phyloP scores from a whole-genome alignment of 495 filamentous ascomycete species.

The Penicillium paxilli region DNA sequence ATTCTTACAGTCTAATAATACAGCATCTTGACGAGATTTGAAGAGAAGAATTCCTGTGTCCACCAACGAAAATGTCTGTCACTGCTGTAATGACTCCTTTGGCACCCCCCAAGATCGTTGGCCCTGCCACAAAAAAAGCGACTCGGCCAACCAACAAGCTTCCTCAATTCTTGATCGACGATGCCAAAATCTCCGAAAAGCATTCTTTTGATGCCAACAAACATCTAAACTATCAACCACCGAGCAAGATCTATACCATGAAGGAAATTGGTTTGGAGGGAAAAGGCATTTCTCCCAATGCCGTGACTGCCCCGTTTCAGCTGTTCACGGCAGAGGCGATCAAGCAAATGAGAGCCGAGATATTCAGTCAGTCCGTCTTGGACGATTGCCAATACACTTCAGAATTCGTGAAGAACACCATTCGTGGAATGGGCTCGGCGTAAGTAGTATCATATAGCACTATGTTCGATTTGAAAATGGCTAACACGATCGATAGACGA shows the following conservation, averaged over 20 bases:
- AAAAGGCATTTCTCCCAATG: slow-evolving; percentile 61
- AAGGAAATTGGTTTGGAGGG: slow-evolving; percentile 54
- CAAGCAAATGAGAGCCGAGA: slow-evolving; percentile 61
- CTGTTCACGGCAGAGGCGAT: slow-evolving; percentile 66
- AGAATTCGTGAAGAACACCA: slow-evolving; percentile 61
- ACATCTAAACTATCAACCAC: slow-evolving; percentile 12
- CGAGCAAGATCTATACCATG: slow-evolving; percentile 43
- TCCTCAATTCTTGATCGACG: slow-evolving; percentile 13
- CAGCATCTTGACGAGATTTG: too few species aligned
- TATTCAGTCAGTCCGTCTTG: slow-evolving; percentile 58
- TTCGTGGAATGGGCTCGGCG: slow-evolving; percentile 66
- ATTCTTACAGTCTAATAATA: too few species aligned
- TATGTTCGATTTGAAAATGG: background rate
- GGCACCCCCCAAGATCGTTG: slow-evolving; percentile 2
- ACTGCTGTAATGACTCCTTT: background rate
- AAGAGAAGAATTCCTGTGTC: too few species aligned
- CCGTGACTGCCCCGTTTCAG: slow-evolving; percentile 67
- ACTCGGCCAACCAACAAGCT: slow-evolving; percentile 9
- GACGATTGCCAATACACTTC: slow-evolving; percentile 61
- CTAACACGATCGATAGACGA: slow-evolving; percentile 33
- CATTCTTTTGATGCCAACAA: slow-evolving; percentile 9
- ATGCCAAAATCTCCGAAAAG: background rate
- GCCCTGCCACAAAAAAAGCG: slow-evolving; percentile 13
- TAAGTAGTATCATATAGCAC: slow-evolving; percentile 21
- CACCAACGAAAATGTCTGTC: too few species aligned